Percentiles rank a stretch among this genome's conserved stretches.
phyloP scores from a whole-genome alignment of 2,329 filamentous ascomycete genomes.

The Fusarium vanettenii region DNA sequence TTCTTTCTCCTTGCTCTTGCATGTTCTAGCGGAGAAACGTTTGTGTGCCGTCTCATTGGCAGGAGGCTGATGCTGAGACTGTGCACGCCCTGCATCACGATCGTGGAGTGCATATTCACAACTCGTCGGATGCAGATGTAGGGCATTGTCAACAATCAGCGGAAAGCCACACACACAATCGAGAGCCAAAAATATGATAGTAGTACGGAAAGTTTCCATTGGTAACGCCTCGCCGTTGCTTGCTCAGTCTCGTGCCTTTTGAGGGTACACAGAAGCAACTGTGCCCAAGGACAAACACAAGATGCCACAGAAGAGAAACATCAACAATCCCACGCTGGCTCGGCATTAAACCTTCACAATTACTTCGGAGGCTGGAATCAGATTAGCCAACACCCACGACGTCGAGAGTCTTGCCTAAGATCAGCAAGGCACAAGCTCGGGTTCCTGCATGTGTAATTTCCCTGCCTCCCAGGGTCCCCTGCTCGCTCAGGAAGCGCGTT shows the following conservation, averaged over 20 bases:
- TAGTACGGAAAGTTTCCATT: background rate
- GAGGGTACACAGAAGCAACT: background rate
- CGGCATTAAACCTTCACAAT: background rate
- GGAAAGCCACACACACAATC: background rate
- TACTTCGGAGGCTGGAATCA: background rate
- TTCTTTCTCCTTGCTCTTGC: slow-evolving; percentile 26
- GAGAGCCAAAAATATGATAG: background rate
- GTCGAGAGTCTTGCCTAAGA: slow-evolving; percentile 10
- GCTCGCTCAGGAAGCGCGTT: slow-evolving; percentile 31
- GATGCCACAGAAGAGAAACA: background rate
- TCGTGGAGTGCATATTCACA: slow-evolving; percentile 14
- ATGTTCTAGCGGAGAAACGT: slow-evolving; percentile 27
- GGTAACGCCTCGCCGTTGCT: background rate
- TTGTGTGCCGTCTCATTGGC: slow-evolving; percentile 1
- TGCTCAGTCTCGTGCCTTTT: background rate
- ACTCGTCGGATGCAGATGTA: background rate
- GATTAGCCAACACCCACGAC: background rate
- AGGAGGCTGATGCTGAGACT: background rate
- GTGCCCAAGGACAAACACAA: background rate
- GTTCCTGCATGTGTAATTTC: slow-evolving; percentile 44
- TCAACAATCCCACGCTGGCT: background rate
- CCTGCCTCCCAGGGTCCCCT: slow-evolving; percentile 36
- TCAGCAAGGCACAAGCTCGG: slow-evolving; percentile 19
- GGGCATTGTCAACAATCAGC: background rate
- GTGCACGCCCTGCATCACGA: background rate